Base-by-base conservation (phyloP, 768 basidiomycete species). In the Chalciporus sphaerocephalus region DNA sequence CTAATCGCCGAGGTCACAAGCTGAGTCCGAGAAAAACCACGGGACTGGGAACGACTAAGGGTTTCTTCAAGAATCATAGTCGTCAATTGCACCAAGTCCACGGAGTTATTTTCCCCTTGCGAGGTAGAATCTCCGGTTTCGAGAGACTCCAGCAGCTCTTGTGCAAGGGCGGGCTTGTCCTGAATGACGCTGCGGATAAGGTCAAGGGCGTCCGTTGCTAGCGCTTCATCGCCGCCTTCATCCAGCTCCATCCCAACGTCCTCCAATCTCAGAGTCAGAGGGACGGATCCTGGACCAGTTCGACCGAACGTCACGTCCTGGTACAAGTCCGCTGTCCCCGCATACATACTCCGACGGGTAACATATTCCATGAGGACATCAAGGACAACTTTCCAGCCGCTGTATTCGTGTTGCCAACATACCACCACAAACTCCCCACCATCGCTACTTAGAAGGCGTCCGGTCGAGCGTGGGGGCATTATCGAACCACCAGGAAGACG, bases 361-460 rank as follows among this genome's bases (percentile, higher is more conserved):
- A 85, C 80, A 58, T 85, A 90, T 58, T 87, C 84, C 4, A 80
- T 79, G 42, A 95, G 69, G 8, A 94, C 69, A 54, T 92, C 92
- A n/a, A 92, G 62, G 6, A 95, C 66, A 12, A 95, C 62, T 52
- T 79, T 85, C 93, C 93, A 96, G 2, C 88, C 91, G 6, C 86
- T 89, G 57, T 92, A 83, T 36, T 81, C 72, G 52, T 87, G 83
- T 50, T 84, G 75, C 93, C 93, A 96, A 16, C 77, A 74, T 1
- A 94, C 75, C 5, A 87, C 83, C 15, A 79, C 71, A 35, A 52
- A 46, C 18, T 89, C 86, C 2, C 78, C 80, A 4, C 77, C 77
- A 42, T 90, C 87, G 9, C 77, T 74, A 51, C 81, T 90, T 25
- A 94, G 71, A 17, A 92, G 71, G 7, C 79, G 77, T 3, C 90